These are phyloP conservation scores for Venturia effusa DNA, from an alignment of 2,329 filamentous ascomycete genomes.

Conservation along the genomic window DNA sequence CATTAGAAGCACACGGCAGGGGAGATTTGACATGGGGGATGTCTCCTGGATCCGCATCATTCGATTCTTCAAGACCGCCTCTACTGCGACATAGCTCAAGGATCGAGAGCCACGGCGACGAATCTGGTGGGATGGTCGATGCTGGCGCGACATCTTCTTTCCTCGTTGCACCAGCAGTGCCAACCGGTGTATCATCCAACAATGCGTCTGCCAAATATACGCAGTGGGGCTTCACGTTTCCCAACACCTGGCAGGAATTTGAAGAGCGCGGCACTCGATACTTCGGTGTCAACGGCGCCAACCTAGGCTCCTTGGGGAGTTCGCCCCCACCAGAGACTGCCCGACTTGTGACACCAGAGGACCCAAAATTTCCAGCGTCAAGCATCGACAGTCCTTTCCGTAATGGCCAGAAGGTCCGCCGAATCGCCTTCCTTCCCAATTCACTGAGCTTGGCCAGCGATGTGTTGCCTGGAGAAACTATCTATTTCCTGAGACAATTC, in stretches of 20 bases:
- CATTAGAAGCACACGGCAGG: background rate
- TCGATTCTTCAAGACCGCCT: background rate
- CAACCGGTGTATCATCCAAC: background rate
- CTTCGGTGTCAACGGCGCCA: background rate
- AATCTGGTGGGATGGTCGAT: background rate
- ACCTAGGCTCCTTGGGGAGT: background rate
- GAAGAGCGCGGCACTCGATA: background rate
- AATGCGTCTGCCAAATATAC: background rate
- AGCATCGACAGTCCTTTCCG: background rate
- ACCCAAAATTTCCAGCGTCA: background rate
- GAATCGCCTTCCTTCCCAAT: background rate
- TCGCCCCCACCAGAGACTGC: background rate
- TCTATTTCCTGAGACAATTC: background rate
- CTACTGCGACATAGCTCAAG: background rate
- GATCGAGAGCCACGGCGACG: background rate
- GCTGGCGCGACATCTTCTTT: background rate
- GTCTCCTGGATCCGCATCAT: background rate
- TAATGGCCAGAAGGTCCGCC: background rate
- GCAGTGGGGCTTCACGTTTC: background rate
- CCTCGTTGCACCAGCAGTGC: background rate
- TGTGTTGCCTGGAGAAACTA: background rate
- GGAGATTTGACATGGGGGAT: background rate
- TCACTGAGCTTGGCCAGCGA: background rate
- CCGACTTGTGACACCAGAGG: background rate
- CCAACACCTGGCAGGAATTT: background rate